Base-by-base conservation (phyloP, 257 asterid species). In the Ophiorrhiza pumila region DNA sequence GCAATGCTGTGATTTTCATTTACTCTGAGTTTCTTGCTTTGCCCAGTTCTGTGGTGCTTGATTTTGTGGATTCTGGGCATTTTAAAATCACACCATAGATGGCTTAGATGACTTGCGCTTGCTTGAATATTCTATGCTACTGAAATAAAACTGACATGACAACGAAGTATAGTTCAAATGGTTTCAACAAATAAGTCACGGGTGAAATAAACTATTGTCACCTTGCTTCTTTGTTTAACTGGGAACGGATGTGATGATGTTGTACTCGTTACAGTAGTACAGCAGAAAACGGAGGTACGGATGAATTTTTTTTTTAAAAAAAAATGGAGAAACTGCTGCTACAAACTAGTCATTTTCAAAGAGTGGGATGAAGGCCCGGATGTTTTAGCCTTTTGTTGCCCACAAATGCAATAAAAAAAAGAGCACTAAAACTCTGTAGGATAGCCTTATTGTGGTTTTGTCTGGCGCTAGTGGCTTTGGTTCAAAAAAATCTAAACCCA, bases 401-500 rank as follows among this genome's bases (percentile, higher is more conserved):
- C 68, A 10, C 74, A 72, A 65, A 59, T 69, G 60, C 78, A 78
- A 72, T 47, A 39, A 58, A 59, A 58, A 59, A 35, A 29, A 68
- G 71, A 47, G 75, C 82, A 78, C 79, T 85, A 35, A 68, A 71
- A 35, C 66, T 73, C 70, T 78, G 60, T 64, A 71, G 70, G 75
- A 14, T 1, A 50, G 69, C 50, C 39, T 56, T 37, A 32, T 46
- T 64, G 65, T 68, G 83, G 75, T 49, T 69, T 58, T 35, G 67
- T 43, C 72, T 71, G 67, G 43, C 55, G 68, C 76, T 60, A 76
- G 79, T 81, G 80, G 80, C 65, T 69, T 65, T 66, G 34, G 53
- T 73, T 71, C 73, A 69, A 60, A 73, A 50, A 65, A 35, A 22
- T 23, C 49, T 63, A 13, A n/a, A 35, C 11, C 57, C 27, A 42